Evolutionary conservation across 257 asterid species (phyloP), one percentile per base, ranked within the genome.

Genomic region (Catharanthus roseus): DNA sequence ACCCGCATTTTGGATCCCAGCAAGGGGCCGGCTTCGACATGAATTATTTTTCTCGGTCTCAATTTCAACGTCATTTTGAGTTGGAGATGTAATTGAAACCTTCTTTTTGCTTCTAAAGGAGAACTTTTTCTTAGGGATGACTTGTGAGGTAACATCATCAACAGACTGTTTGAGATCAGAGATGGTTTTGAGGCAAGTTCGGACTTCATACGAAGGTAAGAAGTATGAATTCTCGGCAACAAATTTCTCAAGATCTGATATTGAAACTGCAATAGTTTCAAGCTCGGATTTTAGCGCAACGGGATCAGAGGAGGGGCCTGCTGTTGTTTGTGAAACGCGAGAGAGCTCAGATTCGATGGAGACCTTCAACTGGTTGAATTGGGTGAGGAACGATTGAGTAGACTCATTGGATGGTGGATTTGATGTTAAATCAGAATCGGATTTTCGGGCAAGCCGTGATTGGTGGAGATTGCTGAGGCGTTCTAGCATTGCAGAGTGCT

Each of bases 41-140:
- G 69, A 21, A 26, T 21, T 57, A 68, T 54, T 77, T 44, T 58
- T 79, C 80, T 83, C 83, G 34, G 58, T 51, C 26, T 76, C 79
- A 5, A 36, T 2, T 42, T 55, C 45, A 51, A 56, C 49, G 12
- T 38, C 73, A 21, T 73, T 77, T 55, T 51, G 75, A 44, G 76
- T 74, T 1, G 84, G 31, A 6, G 16, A 9, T 4, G 72, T 41
- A 39, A 29, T 28, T 23, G 74, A 28, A 42, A 72, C 10, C 72
- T 83, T 87, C 63, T 83, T 86, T 74, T 89, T 93, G 74, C 82
- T 84, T 74, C 80, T 91, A 86, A 93, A 93, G 28, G 97, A 80
- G 86, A 93, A 93, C 64, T 88, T 93, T 78, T 87, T 91, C 89
- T 74, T 90, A 23, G 98, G 97, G 64, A 86, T 68, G 79, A 90